A percentile compares a stretch with the other conserved stretches of the same genome.
Conservation (phyloP, 306 rosid species). For the Hippophae rhamnoides region DNA sequence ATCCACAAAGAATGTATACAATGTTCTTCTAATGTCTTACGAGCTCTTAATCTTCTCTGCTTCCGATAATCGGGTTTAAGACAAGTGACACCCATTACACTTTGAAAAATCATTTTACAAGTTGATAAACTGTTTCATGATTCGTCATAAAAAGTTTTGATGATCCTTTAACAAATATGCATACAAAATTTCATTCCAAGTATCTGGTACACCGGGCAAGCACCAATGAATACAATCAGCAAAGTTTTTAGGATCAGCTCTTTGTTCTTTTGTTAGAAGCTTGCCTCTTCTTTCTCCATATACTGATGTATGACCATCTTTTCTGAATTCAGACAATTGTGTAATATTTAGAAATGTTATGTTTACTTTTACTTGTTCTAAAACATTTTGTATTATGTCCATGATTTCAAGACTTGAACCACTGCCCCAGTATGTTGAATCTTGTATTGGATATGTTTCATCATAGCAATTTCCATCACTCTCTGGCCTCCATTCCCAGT, state of each 20-base stretch:
- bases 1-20: no score
- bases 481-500: conserved; percentile 87
- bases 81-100: no score
- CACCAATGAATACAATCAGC: conserved; percentile 95
- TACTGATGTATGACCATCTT: conserved; percentile 74
- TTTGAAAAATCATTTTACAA: no score
- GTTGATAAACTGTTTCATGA: no score
- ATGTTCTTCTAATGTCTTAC: no score
- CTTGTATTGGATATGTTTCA: conserved; percentile 58
- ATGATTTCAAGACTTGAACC: conserved; percentile 82
- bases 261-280: conserved; percentile 68
- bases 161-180: conserved; percentile 57
- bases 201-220: conserved; percentile 89
- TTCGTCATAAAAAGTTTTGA: conserved; percentile 25
- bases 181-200: conserved; percentile 74
- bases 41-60: no score
- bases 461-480: conserved; percentile 68
- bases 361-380: conserved; percentile 36
- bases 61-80: no score
- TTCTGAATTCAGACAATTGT: conserved; percentile 70
- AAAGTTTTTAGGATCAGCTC: conserved; percentile 60
- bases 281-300: conserved; percentile 76
- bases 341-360: conserved; percentile 70
- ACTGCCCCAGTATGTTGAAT: conserved; percentile 72
- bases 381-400: conserved; percentile 34